Evolutionary conservation across 192 early-diverging fungal species (phyloP), one percentile per base, ranked within the genome.

Genomic region (Gamsiella multidivaricata): DNA sequence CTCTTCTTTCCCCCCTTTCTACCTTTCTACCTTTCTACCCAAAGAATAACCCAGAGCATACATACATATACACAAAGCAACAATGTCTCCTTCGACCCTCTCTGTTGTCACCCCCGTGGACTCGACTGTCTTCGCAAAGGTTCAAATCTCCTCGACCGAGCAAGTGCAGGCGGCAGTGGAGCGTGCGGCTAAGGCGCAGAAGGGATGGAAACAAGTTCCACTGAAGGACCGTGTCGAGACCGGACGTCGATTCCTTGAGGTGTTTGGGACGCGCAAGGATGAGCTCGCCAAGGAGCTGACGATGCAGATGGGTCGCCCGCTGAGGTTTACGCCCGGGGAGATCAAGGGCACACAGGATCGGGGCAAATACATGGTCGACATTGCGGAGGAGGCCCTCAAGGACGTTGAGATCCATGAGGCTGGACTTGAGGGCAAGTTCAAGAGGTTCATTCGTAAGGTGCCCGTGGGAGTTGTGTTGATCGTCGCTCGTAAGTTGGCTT

Each of bases 291-390:
- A 70, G 23, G 86, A 87, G 31, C 75, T 94, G 42, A 76, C 90
- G 0, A 71, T 68, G 31, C 87, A 91, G 39, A 93, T 94, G 86
- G 93, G 91, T 20, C 76, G 92, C 42, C 93, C 93, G 11, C 57
- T 87, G 23, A 65, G 81, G 17, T 92, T 91, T 47, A 85, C 75
- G 26, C 80, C 62, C 6, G 89, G 90, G n/a, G 93, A 95, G 67
- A 81, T 95, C 52, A 85, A 86, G 61, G 93, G 91, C 14, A 87
- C 91, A 17, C 72, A 89, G 28, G 85, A 90, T 23, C 87, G 93
- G 26, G 89, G 89, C 23, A 69, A 80, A 18, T 88, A 92, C 60
- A 84, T 95, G 85, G 80, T 87, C 18, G 86, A 88, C 34, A 85
- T 94, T 18, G 92, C 91, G 0, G 74, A 89, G 42, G 84, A 86